Evolutionary conservation across 495 filamentous ascomycete species (phyloP).

Genomic region (Alectoria sarmentosa): DNA sequence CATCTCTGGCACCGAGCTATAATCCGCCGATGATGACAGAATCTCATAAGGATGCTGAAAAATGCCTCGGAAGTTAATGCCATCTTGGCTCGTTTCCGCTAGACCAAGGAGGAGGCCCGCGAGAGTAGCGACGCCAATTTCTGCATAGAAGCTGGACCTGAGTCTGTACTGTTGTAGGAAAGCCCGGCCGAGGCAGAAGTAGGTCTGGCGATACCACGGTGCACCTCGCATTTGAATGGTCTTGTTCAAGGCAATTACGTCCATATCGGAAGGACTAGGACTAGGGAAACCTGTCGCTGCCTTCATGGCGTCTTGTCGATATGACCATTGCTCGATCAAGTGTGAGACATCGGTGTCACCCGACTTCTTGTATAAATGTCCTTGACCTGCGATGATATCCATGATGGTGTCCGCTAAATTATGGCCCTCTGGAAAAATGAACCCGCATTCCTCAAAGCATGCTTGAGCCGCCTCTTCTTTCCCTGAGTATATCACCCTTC

Average conservation of each 20-base stretch:
- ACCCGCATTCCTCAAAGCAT: slow-evolving; percentile 43
- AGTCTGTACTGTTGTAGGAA: slow-evolving; percentile 50
- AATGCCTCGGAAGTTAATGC: slow-evolving; percentile 46
- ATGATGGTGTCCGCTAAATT: slow-evolving; percentile 44
- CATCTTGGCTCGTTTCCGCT: slow-evolving; percentile 39
- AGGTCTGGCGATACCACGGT: slow-evolving; percentile 40
- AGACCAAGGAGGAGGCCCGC: slow-evolving; percentile 50
- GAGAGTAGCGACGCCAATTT: slow-evolving; percentile 44
- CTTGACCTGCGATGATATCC: slow-evolving; percentile 46
- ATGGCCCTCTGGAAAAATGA: slow-evolving; percentile 34
- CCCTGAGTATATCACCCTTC: slow-evolving; percentile 40
- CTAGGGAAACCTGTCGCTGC: not conserved
- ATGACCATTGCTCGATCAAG: slow-evolving; percentile 36
- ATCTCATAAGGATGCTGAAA: slow-evolving; percentile 43
- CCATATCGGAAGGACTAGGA: slow-evolving; percentile 19
- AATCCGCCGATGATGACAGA: slow-evolving; percentile 46
- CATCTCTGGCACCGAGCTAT: slow-evolving; percentile 40
- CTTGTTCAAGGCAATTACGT: slow-evolving; percentile 25
- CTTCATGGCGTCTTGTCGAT: slow-evolving; percentile 17
- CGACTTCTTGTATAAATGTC: slow-evolving; percentile 36
- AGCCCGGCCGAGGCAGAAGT: slow-evolving; percentile 41
- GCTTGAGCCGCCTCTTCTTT: slow-evolving; percentile 29
- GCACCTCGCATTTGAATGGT: slow-evolving; percentile 42
- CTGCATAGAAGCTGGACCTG: slow-evolving; percentile 41
- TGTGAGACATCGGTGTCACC: slow-evolving; percentile 39